Percentiles rank a stretch among this genome's conserved stretches.
phyloP scores from a whole-genome alignment of 140 eudicot species.

The Senecio squalidus region DNA sequence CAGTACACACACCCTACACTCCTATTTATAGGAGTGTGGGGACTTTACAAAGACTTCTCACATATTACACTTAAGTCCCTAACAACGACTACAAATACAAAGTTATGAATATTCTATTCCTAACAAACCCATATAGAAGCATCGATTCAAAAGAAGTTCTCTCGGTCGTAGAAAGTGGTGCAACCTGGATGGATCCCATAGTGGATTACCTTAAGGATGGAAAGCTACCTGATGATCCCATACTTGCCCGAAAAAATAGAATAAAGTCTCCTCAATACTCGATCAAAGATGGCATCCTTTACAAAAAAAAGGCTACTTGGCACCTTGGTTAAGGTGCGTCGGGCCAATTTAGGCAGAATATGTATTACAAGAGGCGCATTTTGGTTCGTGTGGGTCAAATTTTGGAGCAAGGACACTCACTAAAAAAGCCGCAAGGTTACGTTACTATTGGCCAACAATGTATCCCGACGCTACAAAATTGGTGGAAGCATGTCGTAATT shows the following conservation, averaged over 20 bases:
- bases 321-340: neutral
- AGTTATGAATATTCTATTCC: no score
- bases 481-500: neutral
- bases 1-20: no score
- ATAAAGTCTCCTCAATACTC: neutral
- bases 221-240: neutral
- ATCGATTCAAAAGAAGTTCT: neutral
- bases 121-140: neutral
- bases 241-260: neutral
- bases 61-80: no score
- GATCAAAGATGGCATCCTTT: neutral
- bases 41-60: no score
- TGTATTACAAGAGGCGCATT: neutral
- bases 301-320: neutral
- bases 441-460: neutral
- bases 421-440: neutral
- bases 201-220: neutral
- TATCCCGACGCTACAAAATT: neutral
- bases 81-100: no score
- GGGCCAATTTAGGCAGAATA: neutral
- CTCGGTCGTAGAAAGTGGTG: neutral
- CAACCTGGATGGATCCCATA: neutral
- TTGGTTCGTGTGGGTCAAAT: neutral
- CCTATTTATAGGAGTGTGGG: no score
- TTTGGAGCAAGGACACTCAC: neutral